A percentile compares a stretch with the other conserved stretches of the same genome.
phyloP scores from a whole-genome alignment of 306 rosid species.

The Casuarina cunninghamiana region DNA sequence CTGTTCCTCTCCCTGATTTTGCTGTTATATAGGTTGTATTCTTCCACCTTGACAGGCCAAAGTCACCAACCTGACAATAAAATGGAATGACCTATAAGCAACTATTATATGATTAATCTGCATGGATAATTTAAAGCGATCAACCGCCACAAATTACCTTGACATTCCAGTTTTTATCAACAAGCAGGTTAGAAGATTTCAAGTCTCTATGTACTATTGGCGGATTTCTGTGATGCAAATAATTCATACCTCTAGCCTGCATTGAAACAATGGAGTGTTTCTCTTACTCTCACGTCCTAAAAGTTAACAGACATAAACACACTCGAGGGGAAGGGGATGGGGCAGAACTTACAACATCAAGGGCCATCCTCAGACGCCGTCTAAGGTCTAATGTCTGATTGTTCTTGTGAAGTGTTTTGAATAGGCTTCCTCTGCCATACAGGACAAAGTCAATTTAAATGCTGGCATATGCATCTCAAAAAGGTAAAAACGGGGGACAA shows the following conservation, averaged over 20 bases:
- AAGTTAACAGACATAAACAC: background rate
- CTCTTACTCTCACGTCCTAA: conserved; percentile 8
- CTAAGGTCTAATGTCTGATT: conserved; percentile 59
- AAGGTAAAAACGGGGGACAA: conserved; percentile 5
- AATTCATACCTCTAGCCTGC: conserved; percentile 84
- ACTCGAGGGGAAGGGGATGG: conserved; percentile 16
- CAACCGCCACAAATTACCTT: conserved; percentile 47
- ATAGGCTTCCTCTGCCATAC: conserved; percentile 74
- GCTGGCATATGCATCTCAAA: conserved; percentile 7
- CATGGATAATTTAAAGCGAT: conserved; percentile 6
- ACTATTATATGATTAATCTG: conserved; percentile 14
- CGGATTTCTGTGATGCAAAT: conserved; percentile 77
- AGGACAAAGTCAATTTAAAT: conserved; percentile 27
- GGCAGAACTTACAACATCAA: conserved; percentile 65
- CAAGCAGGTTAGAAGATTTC: conserved; percentile 76
- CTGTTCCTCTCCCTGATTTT: conserved; percentile 77
- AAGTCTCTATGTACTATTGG: conserved; percentile 84
- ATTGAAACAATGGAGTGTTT: conserved; percentile 19
- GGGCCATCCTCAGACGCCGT: conserved; percentile 71
- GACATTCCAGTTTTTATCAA: conserved; percentile 77
- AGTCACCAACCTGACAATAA: conserved; percentile 68
- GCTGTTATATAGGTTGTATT: conserved; percentile 59
- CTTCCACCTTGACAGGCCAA: conserved; percentile 71
- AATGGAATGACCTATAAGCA: conserved; percentile 18
- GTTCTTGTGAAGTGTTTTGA: conserved; percentile 64